Conservation (phyloP, 208 protist genomes). For the Leishmania guyanensis region DNA sequence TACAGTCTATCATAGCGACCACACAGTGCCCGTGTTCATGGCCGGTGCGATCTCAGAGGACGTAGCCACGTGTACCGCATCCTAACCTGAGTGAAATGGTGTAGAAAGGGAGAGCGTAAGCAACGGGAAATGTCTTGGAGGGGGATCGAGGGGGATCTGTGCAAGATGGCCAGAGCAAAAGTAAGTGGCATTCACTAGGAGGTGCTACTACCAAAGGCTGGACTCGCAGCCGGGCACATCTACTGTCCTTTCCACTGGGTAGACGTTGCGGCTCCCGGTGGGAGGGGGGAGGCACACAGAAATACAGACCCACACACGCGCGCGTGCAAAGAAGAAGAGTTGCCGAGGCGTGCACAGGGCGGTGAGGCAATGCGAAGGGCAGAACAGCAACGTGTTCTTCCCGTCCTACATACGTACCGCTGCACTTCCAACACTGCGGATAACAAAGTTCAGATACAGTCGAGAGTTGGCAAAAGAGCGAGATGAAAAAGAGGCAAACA, state of each 20-base stretch:
- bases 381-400: not conserved
- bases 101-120: not conserved
- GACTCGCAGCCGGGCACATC: not conserved
- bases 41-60: not conserved
- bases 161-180: not conserved
- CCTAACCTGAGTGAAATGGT: not conserved
- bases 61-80: not conserved
- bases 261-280: not conserved
- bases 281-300: not conserved
- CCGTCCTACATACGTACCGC: not conserved
- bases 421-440: not conserved
- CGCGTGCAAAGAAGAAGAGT: not conserved
- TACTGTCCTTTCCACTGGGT: not conserved
- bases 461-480: not conserved
- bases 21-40: not conserved
- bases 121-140: not conserved
- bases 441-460: not conserved
- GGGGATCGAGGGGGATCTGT: not conserved
- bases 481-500: not conserved
- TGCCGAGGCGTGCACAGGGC: not conserved
- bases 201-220: not conserved
- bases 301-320: not conserved
- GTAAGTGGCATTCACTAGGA: not conserved
- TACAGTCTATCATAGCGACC: not conserved
- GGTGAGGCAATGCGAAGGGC: not conserved